These are phyloP conservation scores for Tephrocybe sp. DNA, from an alignment of 768 basidiomycete species.

Conservation along the genomic window DNA sequence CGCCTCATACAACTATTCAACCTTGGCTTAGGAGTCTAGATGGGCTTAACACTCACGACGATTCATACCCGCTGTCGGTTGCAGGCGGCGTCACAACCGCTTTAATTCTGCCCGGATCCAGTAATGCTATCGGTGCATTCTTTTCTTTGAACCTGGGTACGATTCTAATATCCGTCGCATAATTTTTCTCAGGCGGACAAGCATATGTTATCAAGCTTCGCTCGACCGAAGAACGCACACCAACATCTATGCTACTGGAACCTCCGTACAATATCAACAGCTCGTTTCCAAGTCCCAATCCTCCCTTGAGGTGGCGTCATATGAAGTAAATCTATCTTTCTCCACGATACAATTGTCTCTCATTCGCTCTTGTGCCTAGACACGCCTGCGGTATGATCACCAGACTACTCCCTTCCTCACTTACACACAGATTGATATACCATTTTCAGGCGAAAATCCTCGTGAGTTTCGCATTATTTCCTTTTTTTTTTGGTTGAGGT, in stretches of 20 bases:
- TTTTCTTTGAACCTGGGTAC: not conserved
- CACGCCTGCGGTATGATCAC: slow-evolving; percentile 54
- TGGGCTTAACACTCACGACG: slow-evolving; percentile 80
- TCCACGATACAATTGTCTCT: not conserved
- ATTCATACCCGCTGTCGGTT: slow-evolving; percentile 66
- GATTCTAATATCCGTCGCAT: not conserved
- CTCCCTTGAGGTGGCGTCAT: slow-evolving; percentile 67
- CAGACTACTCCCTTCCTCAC: not conserved
- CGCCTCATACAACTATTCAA: slow-evolving; percentile 41
- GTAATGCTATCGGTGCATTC: slow-evolving; percentile 56
- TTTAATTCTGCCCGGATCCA: slow-evolving; percentile 74
- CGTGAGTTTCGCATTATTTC: slow-evolving; percentile 29
- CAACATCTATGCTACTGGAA: slow-evolving; percentile 76
- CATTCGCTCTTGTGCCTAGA: slow-evolving; percentile 26
- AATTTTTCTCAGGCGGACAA: slow-evolving; percentile 54
- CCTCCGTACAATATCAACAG: slow-evolving; percentile 63
- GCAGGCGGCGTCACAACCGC: slow-evolving; percentile 81
- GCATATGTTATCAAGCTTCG: slow-evolving; percentile 81
- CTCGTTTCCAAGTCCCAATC: slow-evolving; percentile 42
- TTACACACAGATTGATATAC: not conserved
- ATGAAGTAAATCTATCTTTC: slow-evolving; percentile 51
- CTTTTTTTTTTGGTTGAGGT: not conserved
- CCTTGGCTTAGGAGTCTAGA: slow-evolving; percentile 77
- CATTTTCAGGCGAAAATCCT: slow-evolving; percentile 51
- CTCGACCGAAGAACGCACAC: slow-evolving; percentile 65